These are phyloP conservation scores for Kwoniella newhampshirensis DNA, from an alignment of 768 basidiomycete species.

Conservation along the genomic window DNA sequence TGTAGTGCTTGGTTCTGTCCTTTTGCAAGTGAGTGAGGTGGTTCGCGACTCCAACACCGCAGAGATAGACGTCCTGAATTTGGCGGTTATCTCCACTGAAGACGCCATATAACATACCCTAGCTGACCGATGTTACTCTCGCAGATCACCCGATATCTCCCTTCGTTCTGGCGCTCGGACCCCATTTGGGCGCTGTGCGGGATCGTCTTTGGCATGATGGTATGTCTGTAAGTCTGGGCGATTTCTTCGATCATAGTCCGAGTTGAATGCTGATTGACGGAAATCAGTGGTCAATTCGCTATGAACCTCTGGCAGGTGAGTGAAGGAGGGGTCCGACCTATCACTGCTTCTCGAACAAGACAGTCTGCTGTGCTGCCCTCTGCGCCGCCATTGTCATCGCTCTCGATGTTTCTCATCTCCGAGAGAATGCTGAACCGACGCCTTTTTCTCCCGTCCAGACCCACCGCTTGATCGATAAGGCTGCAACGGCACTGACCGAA, in stretches of 20 bases:
- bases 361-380: no score
- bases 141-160: constrained; percentile 12
- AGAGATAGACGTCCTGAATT: no score
- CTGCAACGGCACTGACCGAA: constrained; percentile 6
- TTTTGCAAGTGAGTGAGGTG: constrained; percentile 19
- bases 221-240: constrained; percentile 3
- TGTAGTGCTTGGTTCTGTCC: constrained; percentile 8
- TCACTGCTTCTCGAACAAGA: not conserved
- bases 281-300: constrained; percentile 11
- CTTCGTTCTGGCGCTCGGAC: constrained; percentile 9
- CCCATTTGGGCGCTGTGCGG: constrained; percentile 8
- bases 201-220: constrained; percentile 8
- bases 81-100: no score
- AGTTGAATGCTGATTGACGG: not conserved
- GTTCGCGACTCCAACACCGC: no score
- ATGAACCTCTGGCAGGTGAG: constrained; percentile 23
- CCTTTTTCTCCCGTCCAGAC: no score
- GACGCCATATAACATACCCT: not conserved
- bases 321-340: no score
- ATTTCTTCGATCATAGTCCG: not conserved
- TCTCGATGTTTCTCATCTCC: no score
- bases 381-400: no score
- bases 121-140: not conserved
- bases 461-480: constrained; percentile 17
- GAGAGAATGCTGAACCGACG: no score